phyloP scores from a whole-genome alignment of 1,284 basidiomycete species.

The Naganishia liquefaciens region DNA sequence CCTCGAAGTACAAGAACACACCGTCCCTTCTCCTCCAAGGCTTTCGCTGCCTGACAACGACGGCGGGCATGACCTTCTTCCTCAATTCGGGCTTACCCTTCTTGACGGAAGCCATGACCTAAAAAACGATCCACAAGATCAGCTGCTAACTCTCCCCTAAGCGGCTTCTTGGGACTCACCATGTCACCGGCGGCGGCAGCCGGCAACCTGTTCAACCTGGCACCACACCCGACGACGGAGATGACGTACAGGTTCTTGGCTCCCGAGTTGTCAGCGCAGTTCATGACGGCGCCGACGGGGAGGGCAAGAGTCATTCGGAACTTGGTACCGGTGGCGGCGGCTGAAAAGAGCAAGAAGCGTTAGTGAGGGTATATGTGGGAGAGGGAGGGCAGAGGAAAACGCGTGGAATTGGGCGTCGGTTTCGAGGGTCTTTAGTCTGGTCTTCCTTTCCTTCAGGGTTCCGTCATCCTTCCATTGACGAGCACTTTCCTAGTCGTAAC shows the following conservation, averaged over 20 bases:
- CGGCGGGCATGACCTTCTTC: slow-evolving; percentile 99
- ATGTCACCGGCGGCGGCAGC: slow-evolving; percentile 98
- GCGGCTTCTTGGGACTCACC: slow-evolving; percentile 54
- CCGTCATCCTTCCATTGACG: slow-evolving; percentile 5
- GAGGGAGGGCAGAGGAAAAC: not conserved
- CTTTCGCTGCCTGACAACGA: slow-evolving; percentile 97
- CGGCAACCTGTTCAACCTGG: slow-evolving; percentile 94
- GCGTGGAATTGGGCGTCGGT: not conserved
- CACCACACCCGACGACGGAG: slow-evolving; percentile 73
- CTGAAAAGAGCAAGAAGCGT: slow-evolving; percentile 36
- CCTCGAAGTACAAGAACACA: slow-evolving; percentile 95
- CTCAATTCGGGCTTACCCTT: slow-evolving; percentile 99
- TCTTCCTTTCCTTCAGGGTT: not conserved
- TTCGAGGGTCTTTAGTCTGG: not conserved
- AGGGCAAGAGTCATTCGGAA: slow-evolving; percentile 92
- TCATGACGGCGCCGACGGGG: slow-evolving; percentile 96
- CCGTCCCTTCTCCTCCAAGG: slow-evolving; percentile 97
- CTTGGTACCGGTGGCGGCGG: slow-evolving; percentile 78
- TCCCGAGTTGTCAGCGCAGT: slow-evolving; percentile 99
- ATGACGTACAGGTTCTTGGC: slow-evolving; percentile 73
- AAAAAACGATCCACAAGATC: not conserved
- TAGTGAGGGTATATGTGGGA: not conserved
- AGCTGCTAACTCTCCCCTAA: not conserved
- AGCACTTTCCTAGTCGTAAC: not conserved
- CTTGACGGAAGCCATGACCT: slow-evolving; percentile 92